Conservation (phyloP, 768 basidiomycete species). For the Piloderma croceum region DNA sequence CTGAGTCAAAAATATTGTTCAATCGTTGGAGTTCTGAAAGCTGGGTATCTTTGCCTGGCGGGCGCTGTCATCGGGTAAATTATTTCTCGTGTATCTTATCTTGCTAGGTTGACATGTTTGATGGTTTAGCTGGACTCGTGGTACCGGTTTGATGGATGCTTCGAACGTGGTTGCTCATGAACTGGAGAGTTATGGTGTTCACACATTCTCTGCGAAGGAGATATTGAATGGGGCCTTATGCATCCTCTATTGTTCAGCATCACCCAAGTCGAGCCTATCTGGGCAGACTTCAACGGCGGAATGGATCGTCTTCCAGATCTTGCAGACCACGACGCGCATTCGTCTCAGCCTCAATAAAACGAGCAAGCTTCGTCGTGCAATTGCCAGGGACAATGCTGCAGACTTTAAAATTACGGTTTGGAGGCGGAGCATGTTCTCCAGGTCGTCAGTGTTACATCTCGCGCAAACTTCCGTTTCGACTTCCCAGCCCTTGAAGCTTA, state of each 20-base stretch:
- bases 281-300: conserved; percentile 97
- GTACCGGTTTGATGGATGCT: conserved; percentile 94
- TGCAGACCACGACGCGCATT: conserved; percentile 82
- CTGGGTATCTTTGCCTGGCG: conserved; percentile 98
- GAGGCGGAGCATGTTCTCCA: conserved; percentile 91
- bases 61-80: conserved; percentile 95
- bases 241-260: conserved; percentile 99
- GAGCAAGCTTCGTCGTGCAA: conserved; percentile 88
- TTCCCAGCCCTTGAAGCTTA: conserved; percentile 81
- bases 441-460: conserved; percentile 87
- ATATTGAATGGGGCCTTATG: conserved; percentile 99
- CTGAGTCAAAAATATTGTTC: conserved; percentile 98
- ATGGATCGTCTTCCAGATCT: conserved; percentile 97
- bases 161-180: conserved; percentile 94
- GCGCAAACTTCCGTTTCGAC: conserved; percentile 96
- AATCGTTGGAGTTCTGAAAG: conserved; percentile 97
- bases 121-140: conserved; percentile 82
- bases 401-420: conserved; percentile 89
- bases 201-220: conserved; percentile 99
- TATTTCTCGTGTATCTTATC: neutral
- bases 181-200: conserved; percentile 86
- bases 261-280: conserved; percentile 98
- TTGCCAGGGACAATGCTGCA: conserved; percentile 90
- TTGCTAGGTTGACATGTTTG: conserved; percentile 7
- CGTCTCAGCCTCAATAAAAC: conserved; percentile 77